These are phyloP conservation scores for Candida peoriensis DNA, from an alignment of 805 yeast species.

Conservation along the genomic window DNA sequence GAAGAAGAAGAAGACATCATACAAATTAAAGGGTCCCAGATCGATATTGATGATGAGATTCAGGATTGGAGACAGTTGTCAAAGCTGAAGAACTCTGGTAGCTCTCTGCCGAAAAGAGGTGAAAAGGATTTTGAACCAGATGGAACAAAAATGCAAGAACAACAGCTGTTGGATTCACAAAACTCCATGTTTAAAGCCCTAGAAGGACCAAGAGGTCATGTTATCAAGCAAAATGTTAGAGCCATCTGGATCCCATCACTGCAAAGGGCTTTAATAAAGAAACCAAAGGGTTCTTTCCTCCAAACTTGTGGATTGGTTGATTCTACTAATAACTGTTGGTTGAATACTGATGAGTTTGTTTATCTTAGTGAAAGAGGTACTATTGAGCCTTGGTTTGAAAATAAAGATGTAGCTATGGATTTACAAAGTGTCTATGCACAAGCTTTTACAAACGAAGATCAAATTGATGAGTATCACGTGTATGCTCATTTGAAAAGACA, in stretches of 20 bases:
- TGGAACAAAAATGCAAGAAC: slow-evolving; percentile 51
- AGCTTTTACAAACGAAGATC: slow-evolving; percentile 36
- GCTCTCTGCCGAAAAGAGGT: slow-evolving; percentile 59
- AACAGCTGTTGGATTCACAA: slow-evolving; percentile 47
- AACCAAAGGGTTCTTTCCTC: slow-evolving; percentile 70
- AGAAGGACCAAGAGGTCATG: slow-evolving; percentile 40
- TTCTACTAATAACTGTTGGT: slow-evolving; percentile 40
- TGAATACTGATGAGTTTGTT: slow-evolving; percentile 63
- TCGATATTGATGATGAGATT: slow-evolving; percentile 34
- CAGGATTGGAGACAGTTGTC: slow-evolving; percentile 50
- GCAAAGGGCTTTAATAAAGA: slow-evolving; percentile 33
- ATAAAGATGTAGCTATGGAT: slow-evolving; percentile 39
- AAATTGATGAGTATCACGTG: slow-evolving; percentile 54
- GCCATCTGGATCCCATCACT: slow-evolving; percentile 40
- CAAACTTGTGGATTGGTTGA: slow-evolving; percentile 66
- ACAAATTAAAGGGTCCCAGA: background rate
- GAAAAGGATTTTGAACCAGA: slow-evolving; percentile 86
- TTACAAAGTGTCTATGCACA: slow-evolving; percentile 60
- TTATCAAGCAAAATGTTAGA: slow-evolving; percentile 42
- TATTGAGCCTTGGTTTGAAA: slow-evolving; percentile 34
- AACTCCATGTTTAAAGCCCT: slow-evolving; percentile 72
- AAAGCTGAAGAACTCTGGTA: slow-evolving; percentile 19
- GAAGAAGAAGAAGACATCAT: slow-evolving; percentile 1
- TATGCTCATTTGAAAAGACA: slow-evolving; percentile 70
- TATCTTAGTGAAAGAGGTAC: slow-evolving; percentile 82